Evolutionary conservation across 2,329 filamentous ascomycete genomes (phyloP).

Genomic region (Curvularia sp.): DNA sequence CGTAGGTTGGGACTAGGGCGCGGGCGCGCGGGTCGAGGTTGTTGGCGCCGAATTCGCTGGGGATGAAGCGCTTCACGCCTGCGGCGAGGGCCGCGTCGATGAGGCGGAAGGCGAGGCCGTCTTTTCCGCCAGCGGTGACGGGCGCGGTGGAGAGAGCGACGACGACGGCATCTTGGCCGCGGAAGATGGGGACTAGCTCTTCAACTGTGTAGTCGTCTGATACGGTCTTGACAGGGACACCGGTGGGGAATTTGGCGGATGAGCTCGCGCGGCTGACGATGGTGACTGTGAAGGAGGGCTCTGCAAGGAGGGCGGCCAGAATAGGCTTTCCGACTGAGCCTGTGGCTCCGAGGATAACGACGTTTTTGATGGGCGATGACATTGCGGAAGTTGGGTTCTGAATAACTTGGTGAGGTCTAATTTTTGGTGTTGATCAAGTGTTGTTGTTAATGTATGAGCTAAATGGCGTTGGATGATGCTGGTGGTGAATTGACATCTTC

Average conservation of each 20-base stretch:
- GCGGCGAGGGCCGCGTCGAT: slow-evolving; percentile 52
- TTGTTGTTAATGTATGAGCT: not conserved
- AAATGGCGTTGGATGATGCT: not conserved
- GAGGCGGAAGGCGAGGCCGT: slow-evolving; percentile 36
- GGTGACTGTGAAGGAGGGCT: slow-evolving; percentile 45
- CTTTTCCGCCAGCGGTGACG: slow-evolving; percentile 27
- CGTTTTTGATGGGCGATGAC: slow-evolving; percentile 25
- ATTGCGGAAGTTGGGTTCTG: slow-evolving; percentile 2
- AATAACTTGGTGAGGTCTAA: not conserved
- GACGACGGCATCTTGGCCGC: slow-evolving; percentile 50
- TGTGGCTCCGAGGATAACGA: slow-evolving; percentile 39
- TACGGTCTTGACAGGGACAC: slow-evolving; percentile 37
- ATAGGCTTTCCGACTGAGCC: slow-evolving; percentile 36
- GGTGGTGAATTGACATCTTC: not conserved
- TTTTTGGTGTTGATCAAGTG: not conserved
- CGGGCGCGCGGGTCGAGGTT: slow-evolving; percentile 41
- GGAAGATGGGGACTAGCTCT: slow-evolving; percentile 44
- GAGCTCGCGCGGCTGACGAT: slow-evolving; percentile 43
- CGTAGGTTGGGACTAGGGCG: slow-evolving; percentile 47
- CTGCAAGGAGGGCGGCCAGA: slow-evolving; percentile 42
- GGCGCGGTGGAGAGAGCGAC: slow-evolving; percentile 38
- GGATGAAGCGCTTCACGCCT: slow-evolving; percentile 51
- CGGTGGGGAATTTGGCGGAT: slow-evolving; percentile 29
- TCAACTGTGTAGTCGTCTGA: slow-evolving; percentile 33
- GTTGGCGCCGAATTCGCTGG: slow-evolving; percentile 51